Base-by-base conservation (phyloP, 257 asterid species). In the Capsicum pubescens region DNA sequence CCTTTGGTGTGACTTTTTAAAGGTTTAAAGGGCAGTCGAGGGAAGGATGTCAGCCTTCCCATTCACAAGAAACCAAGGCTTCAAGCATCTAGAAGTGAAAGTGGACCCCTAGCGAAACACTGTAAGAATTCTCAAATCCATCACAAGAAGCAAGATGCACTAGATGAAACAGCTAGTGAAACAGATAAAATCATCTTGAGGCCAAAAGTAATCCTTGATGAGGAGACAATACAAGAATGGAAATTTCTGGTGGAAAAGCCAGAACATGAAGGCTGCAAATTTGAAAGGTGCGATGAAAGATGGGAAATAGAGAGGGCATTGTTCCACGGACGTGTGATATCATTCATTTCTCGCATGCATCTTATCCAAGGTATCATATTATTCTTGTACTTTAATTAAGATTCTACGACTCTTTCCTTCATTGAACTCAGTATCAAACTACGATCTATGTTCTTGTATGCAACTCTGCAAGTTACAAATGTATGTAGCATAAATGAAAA, bases 271-370 rank as follows among this genome's bases (percentile, higher is more conserved):
- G 93, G 93, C 61, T 86, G 89, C 58, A 88, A 91, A 64, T 48
- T 52, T 69, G 94, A 91, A 70, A 92, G 89, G 78, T 91, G 89
- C 84, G 77, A 87, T 74, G 88, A 87, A 89, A 90, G 91, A 91
- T 93, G 97, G 95, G 92, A 91, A 82, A 93, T 89, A 87, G 94
- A 92, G 81, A 87, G 97, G 80, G 84, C 91, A 85, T 89, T 93
- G 50, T 93, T 93, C 87, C 82, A 32, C 12, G 94, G 97, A 81
- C 85, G 95, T 83, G 92, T 94, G 57, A 89, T 88, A 79, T 91
- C 97, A 32, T 93, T 93, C 85, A 92, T 93, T 82, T 93, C 93
- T 54, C 93, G 94, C 84, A 93, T 93, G 97, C 95, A 92, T 87
- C 93, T 92, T 72, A 91, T 92, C 77, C 97, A 92, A 93, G 97